Evolutionary conservation across 352 stramenopile genomes (phyloP).

Genomic region (Phytopythium mirpurense): DNA sequence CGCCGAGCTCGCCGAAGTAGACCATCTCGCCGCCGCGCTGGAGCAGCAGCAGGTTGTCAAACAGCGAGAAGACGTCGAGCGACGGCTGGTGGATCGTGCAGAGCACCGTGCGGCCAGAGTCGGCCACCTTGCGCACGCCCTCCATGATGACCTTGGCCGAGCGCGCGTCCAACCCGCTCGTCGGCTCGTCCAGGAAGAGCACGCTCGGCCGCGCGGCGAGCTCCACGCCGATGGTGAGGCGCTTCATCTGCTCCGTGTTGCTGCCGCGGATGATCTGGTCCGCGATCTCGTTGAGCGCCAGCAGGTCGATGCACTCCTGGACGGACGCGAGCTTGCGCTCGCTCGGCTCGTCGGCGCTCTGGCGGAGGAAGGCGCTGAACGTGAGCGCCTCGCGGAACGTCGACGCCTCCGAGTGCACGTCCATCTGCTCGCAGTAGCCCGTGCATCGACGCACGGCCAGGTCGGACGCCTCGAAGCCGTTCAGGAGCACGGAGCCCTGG

Average conservation of each 20-base stretch:
- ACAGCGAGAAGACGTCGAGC: conserved; percentile 68
- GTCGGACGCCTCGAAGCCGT: conserved; percentile 18
- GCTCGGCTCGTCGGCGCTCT: conserved; percentile 15
- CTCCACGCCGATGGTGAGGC: conserved; percentile 31
- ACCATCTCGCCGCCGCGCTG: conserved; percentile 21
- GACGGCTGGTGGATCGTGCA: conserved; percentile 8
- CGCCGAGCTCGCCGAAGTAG: conserved; percentile 21
- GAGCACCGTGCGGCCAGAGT: conserved; percentile 1
- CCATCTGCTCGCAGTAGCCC: conserved; percentile 70
- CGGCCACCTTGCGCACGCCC: conserved; percentile 34
- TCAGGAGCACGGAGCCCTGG: conserved; percentile 37
- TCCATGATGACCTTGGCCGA: conserved; percentile 65
- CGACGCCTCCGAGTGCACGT: conserved; percentile 75
- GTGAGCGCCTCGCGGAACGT: conserved; percentile 85
- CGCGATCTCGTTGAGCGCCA: conserved; percentile 19
- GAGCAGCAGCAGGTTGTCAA: conserved; percentile 63
- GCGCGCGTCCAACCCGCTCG: conserved; percentile 66
- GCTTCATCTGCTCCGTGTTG: conserved; percentile 30
- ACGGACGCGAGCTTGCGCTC: conserved; percentile 18
- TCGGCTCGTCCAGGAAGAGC: conserved; percentile 68
- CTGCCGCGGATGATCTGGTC: conserved; percentile 22
- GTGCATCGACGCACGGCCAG: conserved; percentile 20
- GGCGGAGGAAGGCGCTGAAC: conserved; percentile 78
- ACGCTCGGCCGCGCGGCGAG: conserved; percentile 66
- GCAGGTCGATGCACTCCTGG: conserved; percentile 26